A percentile compares a stretch with the other conserved stretches of the same genome.
These are phyloP conservation scores for Boletellus sp. DNA, from an alignment of 768 basidiomycete genomes.

Conservation along the genomic window DNA sequence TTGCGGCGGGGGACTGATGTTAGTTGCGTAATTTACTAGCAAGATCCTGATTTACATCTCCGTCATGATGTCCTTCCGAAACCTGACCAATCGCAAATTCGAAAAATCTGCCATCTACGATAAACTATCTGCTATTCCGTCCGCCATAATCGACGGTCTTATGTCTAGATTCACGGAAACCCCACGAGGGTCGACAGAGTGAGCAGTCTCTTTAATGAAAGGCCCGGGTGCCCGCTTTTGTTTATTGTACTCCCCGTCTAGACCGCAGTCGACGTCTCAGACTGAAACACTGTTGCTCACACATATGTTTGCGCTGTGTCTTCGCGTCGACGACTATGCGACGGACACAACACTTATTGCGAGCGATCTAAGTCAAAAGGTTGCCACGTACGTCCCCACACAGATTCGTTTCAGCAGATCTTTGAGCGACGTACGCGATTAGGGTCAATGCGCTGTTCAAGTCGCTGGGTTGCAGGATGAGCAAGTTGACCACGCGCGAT, in stretches of 20 bases:
- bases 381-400: constrained; percentile 52
- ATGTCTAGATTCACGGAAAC: constrained; percentile 79
- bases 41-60: constrained; percentile 80
- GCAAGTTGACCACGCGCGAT: constrained; percentile 54
- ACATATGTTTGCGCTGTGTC: constrained; percentile 76
- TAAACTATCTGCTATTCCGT: constrained; percentile 56
- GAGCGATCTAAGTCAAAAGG: constrained; percentile 65
- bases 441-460: constrained; percentile 72
- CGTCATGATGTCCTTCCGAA: constrained; percentile 70
- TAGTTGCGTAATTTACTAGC: constrained; percentile 34
- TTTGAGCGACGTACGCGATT: constrained; percentile 1
- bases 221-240: neutral
- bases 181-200: constrained; percentile 64
- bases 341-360: constrained; percentile 68
- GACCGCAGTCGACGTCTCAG: constrained; percentile 55
- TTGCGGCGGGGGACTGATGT: constrained; percentile 1
- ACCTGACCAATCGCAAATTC: constrained; percentile 37
- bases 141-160: constrained; percentile 67
- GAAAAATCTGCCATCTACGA: constrained; percentile 54
- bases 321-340: constrained; percentile 74
- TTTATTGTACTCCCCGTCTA: constrained; percentile 20
- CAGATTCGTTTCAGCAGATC: neutral
- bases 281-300: constrained; percentile 71
- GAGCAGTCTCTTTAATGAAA: constrained; percentile 13
- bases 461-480: constrained; percentile 75